Conservation (phyloP, 768 basidiomycete species). For the Scleroderma citrinum region DNA sequence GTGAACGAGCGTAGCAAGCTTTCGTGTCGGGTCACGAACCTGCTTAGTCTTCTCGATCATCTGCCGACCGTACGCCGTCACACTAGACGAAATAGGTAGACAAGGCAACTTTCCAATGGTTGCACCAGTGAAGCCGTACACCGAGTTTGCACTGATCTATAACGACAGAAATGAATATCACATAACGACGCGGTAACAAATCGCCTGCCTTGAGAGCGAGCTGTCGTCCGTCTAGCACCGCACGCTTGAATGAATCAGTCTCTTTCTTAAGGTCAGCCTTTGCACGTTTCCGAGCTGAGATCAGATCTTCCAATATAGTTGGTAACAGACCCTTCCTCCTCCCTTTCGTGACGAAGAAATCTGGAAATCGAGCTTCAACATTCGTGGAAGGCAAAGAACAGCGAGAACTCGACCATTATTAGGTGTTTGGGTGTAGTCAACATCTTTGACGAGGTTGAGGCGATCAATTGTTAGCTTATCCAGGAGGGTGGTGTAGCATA, state of each 20-base stretch:
- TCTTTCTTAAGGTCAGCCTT: slow-evolving; percentile 96
- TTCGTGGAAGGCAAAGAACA: not conserved
- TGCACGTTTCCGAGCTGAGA: slow-evolving; percentile 88
- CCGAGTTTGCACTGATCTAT: slow-evolving; percentile 97
- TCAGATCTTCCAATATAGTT: slow-evolving; percentile 87
- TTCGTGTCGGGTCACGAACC: slow-evolving; percentile 31
- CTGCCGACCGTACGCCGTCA: slow-evolving; percentile 93
- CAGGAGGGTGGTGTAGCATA: slow-evolving; percentile 96
- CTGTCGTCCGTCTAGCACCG: slow-evolving; percentile 95
- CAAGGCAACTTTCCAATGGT: slow-evolving; percentile 97
- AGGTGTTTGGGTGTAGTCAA: slow-evolving; percentile 91
- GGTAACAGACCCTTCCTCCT: slow-evolving; percentile 87
- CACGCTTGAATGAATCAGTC: slow-evolving; percentile 94
- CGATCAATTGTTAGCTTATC: slow-evolving; percentile 75
- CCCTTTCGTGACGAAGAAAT: slow-evolving; percentile 71
- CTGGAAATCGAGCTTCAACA: slow-evolving; percentile 35
- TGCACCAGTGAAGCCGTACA: slow-evolving; percentile 98
- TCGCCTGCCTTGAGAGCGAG: slow-evolving; percentile 79
- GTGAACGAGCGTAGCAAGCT: no score
- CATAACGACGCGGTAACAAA: not conserved
- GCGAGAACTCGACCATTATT: slow-evolving; percentile 68
- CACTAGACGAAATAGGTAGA: slow-evolving; percentile 90
- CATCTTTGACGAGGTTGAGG: slow-evolving; percentile 70
- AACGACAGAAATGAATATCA: slow-evolving; percentile 3
- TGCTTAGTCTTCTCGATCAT: slow-evolving; percentile 98